Evolutionary conservation across 2,329 filamentous ascomycete species (phyloP), one percentile per base, ranked within the genome.

Genomic region (Colletotrichum orchidophilum): DNA sequence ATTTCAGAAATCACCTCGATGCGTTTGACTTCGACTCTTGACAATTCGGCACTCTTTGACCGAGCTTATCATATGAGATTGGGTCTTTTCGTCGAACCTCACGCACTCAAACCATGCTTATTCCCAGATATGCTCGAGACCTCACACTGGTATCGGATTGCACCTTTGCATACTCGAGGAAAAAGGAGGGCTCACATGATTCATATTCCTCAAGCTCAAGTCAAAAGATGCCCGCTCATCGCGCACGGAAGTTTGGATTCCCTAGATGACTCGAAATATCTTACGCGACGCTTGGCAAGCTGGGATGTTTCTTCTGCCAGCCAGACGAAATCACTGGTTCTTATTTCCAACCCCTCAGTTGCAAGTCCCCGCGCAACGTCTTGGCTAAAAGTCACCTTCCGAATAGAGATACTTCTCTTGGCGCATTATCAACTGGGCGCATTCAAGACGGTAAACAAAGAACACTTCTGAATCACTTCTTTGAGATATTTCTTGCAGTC

Each of bases 361-460:
- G 9, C 31, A 21, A 39, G 42, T 70, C 62, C 62, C 66, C 62
- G 46, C 66, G 33, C 66, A 39, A 39, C n/a, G 24, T 59, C 66
- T 70, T 66, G 66, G 66, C 66, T 29, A 39, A 60, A 66, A 54
- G 62, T 66, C 54, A 70, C 62, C 62, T 70, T 66, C 66, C 66
- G 54, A 42, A 66, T 59, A 27, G 33, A 66, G 46, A 29, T 46
- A 7, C 3, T n/a, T n/a, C n/a, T 31, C 53, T 70, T 70, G 66
- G 66, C 62, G 24, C 33, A 6, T 35, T n/a, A 35, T 9, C 12
- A 24, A 24, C 35, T n/a, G 24, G 31, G 33, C 18, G 3, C 21
- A 29, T 49, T 21, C 13, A 8, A 13, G 9, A 13, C 21, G 31
- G 15, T 18, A 15, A 12, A 24, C 3, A 33, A 13, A 18, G 2